Conservation (phyloP, 1,139 yeast species). For the Scheffersomyces insectosa region DNA sequence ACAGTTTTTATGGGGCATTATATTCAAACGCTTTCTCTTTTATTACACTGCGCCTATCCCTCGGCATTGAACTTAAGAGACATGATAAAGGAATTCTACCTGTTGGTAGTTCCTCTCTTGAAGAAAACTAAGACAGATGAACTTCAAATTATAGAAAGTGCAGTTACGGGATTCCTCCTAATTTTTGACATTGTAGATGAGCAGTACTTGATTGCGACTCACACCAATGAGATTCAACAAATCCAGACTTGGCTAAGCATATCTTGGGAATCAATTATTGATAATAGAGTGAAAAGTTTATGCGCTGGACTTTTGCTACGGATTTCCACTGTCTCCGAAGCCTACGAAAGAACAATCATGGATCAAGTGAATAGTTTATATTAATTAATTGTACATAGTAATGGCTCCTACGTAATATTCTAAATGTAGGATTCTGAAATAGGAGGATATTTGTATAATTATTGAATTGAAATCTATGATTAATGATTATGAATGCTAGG, state of each 20-base stretch:
- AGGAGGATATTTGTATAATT: too few species aligned
- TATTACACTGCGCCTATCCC: constrained; percentile 61
- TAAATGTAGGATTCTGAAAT: background rate
- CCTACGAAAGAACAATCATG: constrained; percentile 14
- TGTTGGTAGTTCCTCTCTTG: constrained; percentile 32
- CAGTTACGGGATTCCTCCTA: constrained; percentile 48
- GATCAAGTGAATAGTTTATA: constrained; percentile 14
- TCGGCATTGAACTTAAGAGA: constrained; percentile 49
- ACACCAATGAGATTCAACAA: constrained; percentile 30
- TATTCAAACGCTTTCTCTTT: constrained; percentile 55
- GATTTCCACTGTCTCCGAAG: constrained; percentile 1
- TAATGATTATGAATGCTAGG: too few species aligned
- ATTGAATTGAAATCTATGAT: too few species aligned
- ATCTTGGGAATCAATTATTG: constrained; percentile 49
- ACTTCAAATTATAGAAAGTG: constrained; percentile 43
- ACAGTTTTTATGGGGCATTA: constrained; percentile 58
- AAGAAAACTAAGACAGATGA: constrained; percentile 23
- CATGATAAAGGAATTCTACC: constrained; percentile 57
- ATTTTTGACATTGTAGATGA: constrained; percentile 47
- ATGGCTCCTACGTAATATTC: background rate
- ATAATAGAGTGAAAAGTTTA: constrained; percentile 43
- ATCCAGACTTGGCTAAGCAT: constrained; percentile 42
- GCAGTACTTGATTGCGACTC: constrained; percentile 28
- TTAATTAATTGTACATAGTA: background rate
- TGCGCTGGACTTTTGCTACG: constrained; percentile 51